Evolutionary conservation across 192 early-diverging fungal species (phyloP).

Genomic region (Pecoramyces ruminantium): DNA sequence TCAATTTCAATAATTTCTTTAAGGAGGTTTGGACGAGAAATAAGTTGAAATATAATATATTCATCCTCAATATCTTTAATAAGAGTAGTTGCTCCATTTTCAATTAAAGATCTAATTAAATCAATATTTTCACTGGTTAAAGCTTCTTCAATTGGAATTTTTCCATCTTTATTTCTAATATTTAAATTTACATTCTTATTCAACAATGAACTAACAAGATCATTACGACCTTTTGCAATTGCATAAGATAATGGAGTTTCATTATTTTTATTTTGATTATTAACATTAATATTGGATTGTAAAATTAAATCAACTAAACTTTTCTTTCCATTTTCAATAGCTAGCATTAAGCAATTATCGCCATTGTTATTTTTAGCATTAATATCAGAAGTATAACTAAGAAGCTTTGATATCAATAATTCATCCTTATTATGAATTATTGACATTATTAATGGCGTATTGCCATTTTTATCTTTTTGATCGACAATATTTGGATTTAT

Average conservation of each 20-base stretch:
- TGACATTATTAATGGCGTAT: background rate
- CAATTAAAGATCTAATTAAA: background rate
- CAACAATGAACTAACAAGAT: background rate
- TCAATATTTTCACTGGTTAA: background rate
- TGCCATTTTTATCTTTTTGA: background rate
- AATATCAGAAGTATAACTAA: background rate
- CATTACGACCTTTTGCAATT: background rate
- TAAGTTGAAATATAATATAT: background rate
- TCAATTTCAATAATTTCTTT: background rate
- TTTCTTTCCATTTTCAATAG: background rate
- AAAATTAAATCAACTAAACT: background rate
- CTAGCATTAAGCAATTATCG: background rate
- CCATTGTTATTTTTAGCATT: background rate
- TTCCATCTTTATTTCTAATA: background rate
- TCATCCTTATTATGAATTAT: background rate
- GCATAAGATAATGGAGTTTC: background rate
- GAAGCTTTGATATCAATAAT: background rate
- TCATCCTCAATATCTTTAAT: background rate
- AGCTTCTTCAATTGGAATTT: background rate
- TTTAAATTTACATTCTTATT: background rate
- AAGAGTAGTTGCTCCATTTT: background rate
- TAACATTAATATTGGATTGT: background rate
- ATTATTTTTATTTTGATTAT: background rate
- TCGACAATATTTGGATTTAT: background rate
- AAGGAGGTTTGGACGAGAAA: background rate